Evolutionary conservation across 805 yeast genomes (phyloP), one percentile per base, ranked within the genome.

Genomic region (Saturnispora sanitii): DNA sequence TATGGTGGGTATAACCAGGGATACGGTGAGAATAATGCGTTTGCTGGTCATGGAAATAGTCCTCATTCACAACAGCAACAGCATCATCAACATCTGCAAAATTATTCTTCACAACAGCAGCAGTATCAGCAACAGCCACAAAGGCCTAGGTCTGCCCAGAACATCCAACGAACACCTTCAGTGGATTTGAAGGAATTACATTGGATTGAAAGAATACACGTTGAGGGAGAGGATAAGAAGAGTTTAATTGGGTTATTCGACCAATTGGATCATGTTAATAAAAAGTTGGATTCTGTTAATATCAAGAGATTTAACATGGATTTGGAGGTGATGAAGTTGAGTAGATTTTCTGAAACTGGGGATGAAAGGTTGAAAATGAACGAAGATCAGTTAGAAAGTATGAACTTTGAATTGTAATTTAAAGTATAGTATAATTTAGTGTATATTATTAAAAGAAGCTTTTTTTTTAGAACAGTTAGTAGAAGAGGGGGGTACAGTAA

Each of bases 301-400:
- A 32, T 44, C 17, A 51, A 54, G 16, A 41, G 49, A 33, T 35
- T 57, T 13, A 54, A 48, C 18, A 34, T 54, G 18, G 60, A 58
- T 22, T 43, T 55, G 25, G 64, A 57, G 19, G 56, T 52, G 33
- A 50, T 50, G 30, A 48, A 53, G 35, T 49, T 48, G 28, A 45
- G 48, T 12, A 45, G 64, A 28, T 41, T 56, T 20, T 38, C 50
- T 11, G 44, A 42, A 23, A 50, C 50, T 32, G 64, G 58, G 31
- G 59, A 54, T 15, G 44, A 48, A 15, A 46, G 52, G 26, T 46
- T 54, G 20, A 47, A 49, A 19, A 37, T 59, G 23, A 50, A 54
- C 25, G 68, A 58, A 33, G 77, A 73, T 45, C 71, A 70, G 48
- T 56, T 73, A 33, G 77, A 71, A 46, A 71, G 71, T 43, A 62